Evolutionary conservation across 805 yeast genomes (phyloP).

Genomic region (Nakazawaea ishiwadae): DNA sequence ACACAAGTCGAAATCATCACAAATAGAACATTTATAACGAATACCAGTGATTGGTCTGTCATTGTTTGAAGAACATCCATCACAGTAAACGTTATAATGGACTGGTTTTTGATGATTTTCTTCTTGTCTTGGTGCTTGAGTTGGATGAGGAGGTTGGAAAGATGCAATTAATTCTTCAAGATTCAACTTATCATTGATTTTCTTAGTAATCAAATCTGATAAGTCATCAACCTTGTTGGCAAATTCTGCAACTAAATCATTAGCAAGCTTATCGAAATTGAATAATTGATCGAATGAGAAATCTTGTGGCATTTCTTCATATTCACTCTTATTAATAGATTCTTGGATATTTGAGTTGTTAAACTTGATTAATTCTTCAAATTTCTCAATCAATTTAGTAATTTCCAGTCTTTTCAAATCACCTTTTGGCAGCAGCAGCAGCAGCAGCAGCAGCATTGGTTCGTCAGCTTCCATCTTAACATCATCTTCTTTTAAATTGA

Average conservation of each 20-base stretch:
- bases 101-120: conserved; percentile 6
- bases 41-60: conserved; percentile 35
- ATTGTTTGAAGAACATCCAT: conserved; percentile 22
- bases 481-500: conserved; percentile 3
- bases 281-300: conserved; percentile 7
- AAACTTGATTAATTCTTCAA: conserved; percentile 11
- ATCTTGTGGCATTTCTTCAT: conserved; percentile 1
- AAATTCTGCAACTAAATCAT: conserved; percentile 3
- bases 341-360: conserved; percentile 4
- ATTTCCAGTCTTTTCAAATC: conserved; percentile 9
- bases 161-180: neutral
- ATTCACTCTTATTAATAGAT: neutral
- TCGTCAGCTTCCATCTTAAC: neutral
- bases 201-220: conserved; percentile 3
- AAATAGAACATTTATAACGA: conserved; percentile 47
- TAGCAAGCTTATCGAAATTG: conserved; percentile 5
- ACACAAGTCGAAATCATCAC: conserved; percentile 52
- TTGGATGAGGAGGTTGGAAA: neutral
- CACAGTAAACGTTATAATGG: conserved; percentile 24
- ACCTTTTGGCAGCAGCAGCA: neutral
- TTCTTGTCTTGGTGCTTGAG: neutral
- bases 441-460: conserved; percentile 1
- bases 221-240: conserved; percentile 7
- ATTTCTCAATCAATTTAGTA: conserved; percentile 11
- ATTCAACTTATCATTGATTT: conserved; percentile 6